Conservation (phyloP, 2,329 filamentous ascomycete genomes). For the Curvularia sp. region DNA sequence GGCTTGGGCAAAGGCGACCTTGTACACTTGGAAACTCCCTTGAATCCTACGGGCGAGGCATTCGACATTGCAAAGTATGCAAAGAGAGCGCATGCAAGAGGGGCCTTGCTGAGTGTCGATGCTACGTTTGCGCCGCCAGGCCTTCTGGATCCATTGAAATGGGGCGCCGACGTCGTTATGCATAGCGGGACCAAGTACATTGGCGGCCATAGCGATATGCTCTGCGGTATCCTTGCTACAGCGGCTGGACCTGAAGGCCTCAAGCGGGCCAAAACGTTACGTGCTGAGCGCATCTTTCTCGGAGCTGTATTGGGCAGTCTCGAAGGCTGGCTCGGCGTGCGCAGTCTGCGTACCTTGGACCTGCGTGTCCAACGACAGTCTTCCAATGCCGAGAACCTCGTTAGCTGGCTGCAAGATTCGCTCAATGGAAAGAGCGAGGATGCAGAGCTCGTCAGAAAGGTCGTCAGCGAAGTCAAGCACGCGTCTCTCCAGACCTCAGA, state of each 20-base stretch:
- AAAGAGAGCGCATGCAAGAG: constrained; percentile 71
- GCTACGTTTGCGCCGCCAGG: constrained; percentile 92
- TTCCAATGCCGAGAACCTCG: constrained; percentile 71
- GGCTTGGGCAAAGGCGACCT: constrained; percentile 79
- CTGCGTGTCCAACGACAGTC: constrained; percentile 81
- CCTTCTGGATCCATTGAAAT: constrained; percentile 81
- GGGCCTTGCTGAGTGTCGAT: constrained; percentile 83
- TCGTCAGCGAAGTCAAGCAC: constrained; percentile 72
- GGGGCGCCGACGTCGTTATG: constrained; percentile 86
- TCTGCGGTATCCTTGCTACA: constrained; percentile 82
- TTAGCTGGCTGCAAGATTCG: constrained; percentile 71
- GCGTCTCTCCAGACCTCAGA: constrained; percentile 78
- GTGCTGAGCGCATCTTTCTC: constrained; percentile 74
- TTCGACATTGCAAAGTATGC: constrained; percentile 76
- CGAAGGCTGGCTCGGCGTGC: constrained; percentile 90
- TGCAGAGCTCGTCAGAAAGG: constrained; percentile 57
- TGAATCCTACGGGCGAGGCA: constrained; percentile 89
- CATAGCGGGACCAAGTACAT: constrained; percentile 96
- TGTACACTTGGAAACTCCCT: constrained; percentile 89
- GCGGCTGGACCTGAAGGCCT: constrained; percentile 49
- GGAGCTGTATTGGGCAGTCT: constrained; percentile 87
- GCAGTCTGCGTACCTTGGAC: constrained; percentile 85
- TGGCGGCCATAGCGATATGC: constrained; percentile 91
- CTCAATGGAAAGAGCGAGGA: constrained; percentile 53
- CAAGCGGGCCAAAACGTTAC: constrained; percentile 59